phyloP scores from a whole-genome alignment of 1,139 yeast species.

The Geotrichum phurueaensis region DNA sequence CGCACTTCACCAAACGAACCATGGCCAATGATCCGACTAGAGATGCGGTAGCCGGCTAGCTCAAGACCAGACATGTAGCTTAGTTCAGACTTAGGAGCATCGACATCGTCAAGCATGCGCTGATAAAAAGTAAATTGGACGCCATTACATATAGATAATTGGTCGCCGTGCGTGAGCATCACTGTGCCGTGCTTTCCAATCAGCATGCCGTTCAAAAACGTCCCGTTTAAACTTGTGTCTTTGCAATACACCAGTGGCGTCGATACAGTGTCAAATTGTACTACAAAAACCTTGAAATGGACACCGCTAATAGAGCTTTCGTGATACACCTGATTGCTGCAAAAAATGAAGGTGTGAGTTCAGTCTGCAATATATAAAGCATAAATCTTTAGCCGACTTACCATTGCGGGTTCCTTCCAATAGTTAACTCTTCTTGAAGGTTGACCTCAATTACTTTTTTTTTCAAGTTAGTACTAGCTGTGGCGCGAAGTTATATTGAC shows the following conservation, averaged over 20 bases:
- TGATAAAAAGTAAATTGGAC: slow-evolving; percentile 28
- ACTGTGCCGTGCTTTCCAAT: slow-evolving; percentile 36
- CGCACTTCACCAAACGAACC: slow-evolving; percentile 59
- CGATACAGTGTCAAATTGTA: slow-evolving; percentile 46
- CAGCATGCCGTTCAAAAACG: slow-evolving; percentile 40
- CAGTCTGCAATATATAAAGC: neutral
- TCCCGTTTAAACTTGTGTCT: slow-evolving; percentile 53
- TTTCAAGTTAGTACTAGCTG: neutral
- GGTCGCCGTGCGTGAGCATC: slow-evolving; percentile 44
- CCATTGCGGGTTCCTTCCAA: slow-evolving; percentile 21
- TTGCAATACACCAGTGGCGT: slow-evolving; percentile 48
- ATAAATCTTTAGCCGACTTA: slow-evolving; percentile 4
- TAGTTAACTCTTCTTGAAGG: slow-evolving; percentile 4
- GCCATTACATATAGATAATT: slow-evolving; percentile 36
- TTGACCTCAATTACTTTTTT: slow-evolving; percentile 6
- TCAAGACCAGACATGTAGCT: slow-evolving; percentile 22
- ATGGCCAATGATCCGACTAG: slow-evolving; percentile 45
- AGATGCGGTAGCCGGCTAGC: slow-evolving; percentile 41
- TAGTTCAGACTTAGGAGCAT: slow-evolving; percentile 19
- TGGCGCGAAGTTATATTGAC: neutral
- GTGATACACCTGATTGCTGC: slow-evolving; percentile 30
- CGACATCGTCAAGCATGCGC: slow-evolving; percentile 19
- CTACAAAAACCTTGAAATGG: slow-evolving; percentile 47
- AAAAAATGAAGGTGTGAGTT: neutral
- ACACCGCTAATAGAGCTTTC: slow-evolving; percentile 40